Evolutionary conservation across 2,329 filamentous ascomycete genomes (phyloP).

Genomic region (Penicillium sp.): DNA sequence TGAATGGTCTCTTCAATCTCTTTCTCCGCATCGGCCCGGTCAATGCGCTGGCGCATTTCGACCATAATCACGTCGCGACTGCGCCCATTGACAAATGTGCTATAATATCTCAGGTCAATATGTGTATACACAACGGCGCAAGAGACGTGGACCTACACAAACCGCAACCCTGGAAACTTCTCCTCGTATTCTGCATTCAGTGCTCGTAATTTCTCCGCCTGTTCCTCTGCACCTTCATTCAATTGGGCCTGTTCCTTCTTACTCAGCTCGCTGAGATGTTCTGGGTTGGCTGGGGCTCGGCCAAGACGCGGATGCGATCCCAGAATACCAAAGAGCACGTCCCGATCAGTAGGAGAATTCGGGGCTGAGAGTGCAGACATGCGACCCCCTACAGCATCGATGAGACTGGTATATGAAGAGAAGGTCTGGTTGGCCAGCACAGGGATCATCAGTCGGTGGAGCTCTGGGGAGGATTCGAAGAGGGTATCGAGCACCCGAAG

Average conservation of each 20-base stretch:
- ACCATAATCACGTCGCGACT: constrained; percentile 72
- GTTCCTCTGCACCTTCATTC: constrained; percentile 53
- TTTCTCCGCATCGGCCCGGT: constrained; percentile 60
- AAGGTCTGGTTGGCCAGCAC: constrained; percentile 63
- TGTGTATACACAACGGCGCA: neutral
- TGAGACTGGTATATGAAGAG: constrained; percentile 66
- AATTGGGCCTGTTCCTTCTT: constrained; percentile 79
- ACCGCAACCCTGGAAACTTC: constrained; percentile 77
- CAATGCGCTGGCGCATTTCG: constrained; percentile 76
- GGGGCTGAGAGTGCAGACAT: constrained; percentile 61
- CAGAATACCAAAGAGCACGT: constrained; percentile 69
- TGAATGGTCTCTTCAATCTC: constrained; percentile 74
- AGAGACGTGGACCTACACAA: constrained; percentile 54
- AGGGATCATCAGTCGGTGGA: constrained; percentile 71
- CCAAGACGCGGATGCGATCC: constrained; percentile 82
- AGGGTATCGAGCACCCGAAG: constrained; percentile 66
- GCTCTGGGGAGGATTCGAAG: constrained; percentile 76
- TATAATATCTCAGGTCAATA: constrained; percentile 29
- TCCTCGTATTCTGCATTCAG: constrained; percentile 78
- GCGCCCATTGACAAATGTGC: constrained; percentile 84
- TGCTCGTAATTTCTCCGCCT: constrained; percentile 52
- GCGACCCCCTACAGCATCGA: constrained; percentile 63
- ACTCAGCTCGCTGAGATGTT: constrained; percentile 69
- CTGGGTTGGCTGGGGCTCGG: constrained; percentile 55
- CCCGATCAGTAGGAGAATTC: constrained; percentile 50